Conservation (phyloP, 78 protist genomes). For the Dictyostelium citrinum region DNA sequence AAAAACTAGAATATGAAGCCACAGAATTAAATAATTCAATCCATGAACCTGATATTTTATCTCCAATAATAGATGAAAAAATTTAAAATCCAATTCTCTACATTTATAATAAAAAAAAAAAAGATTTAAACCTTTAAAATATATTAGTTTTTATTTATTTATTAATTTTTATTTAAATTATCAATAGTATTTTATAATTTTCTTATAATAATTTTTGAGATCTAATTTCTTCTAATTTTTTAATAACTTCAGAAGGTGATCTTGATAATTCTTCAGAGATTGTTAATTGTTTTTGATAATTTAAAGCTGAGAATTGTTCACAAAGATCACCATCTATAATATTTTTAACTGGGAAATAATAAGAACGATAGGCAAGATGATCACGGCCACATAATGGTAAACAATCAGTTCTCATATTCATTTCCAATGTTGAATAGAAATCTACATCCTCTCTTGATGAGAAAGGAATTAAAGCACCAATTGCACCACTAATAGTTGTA, state of each 20-base stretch:
- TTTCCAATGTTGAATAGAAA: slow-evolving; percentile 90
- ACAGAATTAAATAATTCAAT: neutral
- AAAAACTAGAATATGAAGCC: neutral
- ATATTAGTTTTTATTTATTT: too few species aligned
- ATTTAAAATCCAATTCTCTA: too few species aligned
- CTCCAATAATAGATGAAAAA: neutral
- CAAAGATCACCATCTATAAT: slow-evolving; percentile 96
- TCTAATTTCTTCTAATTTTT: slow-evolving; percentile 93
- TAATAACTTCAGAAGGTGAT: slow-evolving; percentile 87
- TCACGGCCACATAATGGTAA: slow-evolving; percentile 92
- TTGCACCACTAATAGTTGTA: slow-evolving; percentile 82
- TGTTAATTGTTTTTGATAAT: slow-evolving; percentile 51
- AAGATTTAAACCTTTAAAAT: too few species aligned
- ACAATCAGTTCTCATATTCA: slow-evolving; percentile 90
- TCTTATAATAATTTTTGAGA: slow-evolving; percentile 35
- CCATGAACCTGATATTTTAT: neutral
- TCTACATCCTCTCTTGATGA: slow-evolving; percentile 89
- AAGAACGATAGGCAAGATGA: slow-evolving; percentile 93
- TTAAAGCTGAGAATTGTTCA: slow-evolving; percentile 83
- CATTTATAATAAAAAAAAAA: too few species aligned
- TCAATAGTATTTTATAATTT: too few species aligned
- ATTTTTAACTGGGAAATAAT: slow-evolving; percentile 93
- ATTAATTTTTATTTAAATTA: too few species aligned
- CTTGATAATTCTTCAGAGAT: slow-evolving; percentile 92
- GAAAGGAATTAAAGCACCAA: slow-evolving; percentile 89